Conservation (phyloP, 208 protist genomes). For the Crithidia thermophila region DNA sequence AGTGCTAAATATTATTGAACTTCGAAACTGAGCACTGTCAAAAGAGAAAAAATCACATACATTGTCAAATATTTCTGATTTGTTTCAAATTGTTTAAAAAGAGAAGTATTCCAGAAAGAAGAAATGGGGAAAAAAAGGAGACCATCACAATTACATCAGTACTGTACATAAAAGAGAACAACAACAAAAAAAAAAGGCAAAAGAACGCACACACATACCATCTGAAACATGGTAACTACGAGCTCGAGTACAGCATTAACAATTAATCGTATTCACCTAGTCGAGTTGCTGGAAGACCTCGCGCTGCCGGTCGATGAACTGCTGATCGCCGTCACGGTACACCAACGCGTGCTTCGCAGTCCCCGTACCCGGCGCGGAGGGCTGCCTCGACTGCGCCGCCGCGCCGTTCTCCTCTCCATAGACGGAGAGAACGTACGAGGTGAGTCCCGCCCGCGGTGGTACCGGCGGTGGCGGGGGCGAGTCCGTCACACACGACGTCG, state of each 20-base stretch:
- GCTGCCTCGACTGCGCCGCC: not conserved
- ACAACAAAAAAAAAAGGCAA: constrained; percentile 5
- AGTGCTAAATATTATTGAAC: too few species aligned
- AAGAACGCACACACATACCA: not conserved
- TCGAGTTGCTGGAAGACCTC: constrained; percentile 21
- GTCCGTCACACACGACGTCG: not conserved
- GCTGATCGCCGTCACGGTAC: constrained; percentile 27
- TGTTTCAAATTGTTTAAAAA: too few species aligned
- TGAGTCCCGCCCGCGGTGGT: constrained; percentile 28
- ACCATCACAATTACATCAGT: too few species aligned
- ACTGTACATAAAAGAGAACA: not conserved
- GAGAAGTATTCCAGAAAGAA: too few species aligned
- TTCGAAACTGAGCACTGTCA: too few species aligned
- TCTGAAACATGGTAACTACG: not conserved
- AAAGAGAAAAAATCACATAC: too few species aligned
- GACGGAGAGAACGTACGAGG: constrained; percentile 26
- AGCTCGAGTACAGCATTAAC: too few species aligned
- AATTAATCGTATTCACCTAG: not conserved
- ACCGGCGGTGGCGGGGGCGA: constrained; percentile 21
- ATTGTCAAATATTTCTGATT: too few species aligned
- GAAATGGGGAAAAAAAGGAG: too few species aligned
- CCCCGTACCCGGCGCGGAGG: not conserved
- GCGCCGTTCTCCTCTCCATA: constrained; percentile 13
- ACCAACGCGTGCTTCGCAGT: not conserved
- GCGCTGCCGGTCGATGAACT: constrained; percentile 36